phyloP scores from a whole-genome alignment of 1,139 yeast species.

The Kluyveromyces sp. region DNA sequence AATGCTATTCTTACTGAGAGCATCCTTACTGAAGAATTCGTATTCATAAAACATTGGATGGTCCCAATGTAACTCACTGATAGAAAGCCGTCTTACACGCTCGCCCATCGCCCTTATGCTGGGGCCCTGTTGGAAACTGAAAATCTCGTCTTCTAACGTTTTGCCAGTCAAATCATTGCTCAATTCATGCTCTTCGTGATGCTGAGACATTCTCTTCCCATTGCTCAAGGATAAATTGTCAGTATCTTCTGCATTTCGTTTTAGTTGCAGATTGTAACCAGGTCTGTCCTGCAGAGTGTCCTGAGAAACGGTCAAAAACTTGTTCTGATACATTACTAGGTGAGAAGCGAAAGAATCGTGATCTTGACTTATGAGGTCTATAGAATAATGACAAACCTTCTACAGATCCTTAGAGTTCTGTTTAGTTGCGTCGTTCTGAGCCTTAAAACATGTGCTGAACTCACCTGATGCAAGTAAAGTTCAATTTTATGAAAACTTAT shows the following conservation, averaged over 20 bases:
- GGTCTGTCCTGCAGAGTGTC: conserved; percentile 5
- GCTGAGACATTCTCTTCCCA: not conserved
- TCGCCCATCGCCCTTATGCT: conserved; percentile 6
- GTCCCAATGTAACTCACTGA: conserved; percentile 22
- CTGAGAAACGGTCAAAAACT: conserved; percentile 2
- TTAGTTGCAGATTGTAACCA: conserved; percentile 4
- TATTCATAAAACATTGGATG: conserved; percentile 25
- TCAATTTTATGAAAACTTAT: too few species aligned
- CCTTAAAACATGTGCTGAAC: not conserved
- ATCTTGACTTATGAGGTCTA: too few species aligned
- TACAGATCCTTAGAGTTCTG: not conserved
- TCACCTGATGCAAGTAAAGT: not conserved
- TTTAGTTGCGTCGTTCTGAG: not conserved
- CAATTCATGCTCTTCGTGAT: conserved; percentile 2
- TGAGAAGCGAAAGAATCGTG: too few species aligned
- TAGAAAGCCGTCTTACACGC: conserved; percentile 18
- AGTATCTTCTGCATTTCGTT: not conserved
- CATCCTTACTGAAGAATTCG: conserved; percentile 19
- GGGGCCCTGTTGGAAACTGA: conserved; percentile 12
- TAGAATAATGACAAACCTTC: not conserved
- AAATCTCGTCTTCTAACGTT: conserved; percentile 15
- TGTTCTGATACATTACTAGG: conserved; percentile 6
- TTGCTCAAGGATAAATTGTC: not conserved
- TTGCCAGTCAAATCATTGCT: conserved; percentile 16
- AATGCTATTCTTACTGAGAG: not conserved